phyloP scores from a whole-genome alignment of 805 yeast species.

The Kuraishia floccosa region DNA sequence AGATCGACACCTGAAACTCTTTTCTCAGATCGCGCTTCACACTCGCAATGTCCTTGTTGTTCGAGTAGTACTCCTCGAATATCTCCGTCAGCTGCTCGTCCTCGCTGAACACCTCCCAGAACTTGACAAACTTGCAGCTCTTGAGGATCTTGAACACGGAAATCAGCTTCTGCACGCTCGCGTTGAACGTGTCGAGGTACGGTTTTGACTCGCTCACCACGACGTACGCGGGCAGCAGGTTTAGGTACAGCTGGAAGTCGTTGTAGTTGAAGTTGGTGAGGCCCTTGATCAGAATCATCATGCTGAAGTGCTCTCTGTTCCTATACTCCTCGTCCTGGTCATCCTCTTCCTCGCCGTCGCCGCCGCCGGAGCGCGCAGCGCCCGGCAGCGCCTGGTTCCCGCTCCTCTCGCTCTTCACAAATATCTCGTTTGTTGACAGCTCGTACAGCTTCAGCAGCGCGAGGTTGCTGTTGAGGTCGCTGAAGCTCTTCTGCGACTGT shows the following conservation, averaged over 20 bases:
- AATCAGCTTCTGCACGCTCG: slow-evolving; percentile 4
- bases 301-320: slow-evolving; percentile 25
- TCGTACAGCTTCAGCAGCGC: slow-evolving; percentile 33
- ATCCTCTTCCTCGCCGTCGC: slow-evolving; percentile 19
- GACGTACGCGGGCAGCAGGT: slow-evolving; percentile 27
- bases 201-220: slow-evolving; percentile 4
- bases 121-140: slow-evolving; percentile 4
- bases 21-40: slow-evolving; percentile 4
- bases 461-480: slow-evolving; percentile 30
- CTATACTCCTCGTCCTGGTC: slow-evolving; percentile 17
- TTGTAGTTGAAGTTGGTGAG: slow-evolving; percentile 25
- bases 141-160: slow-evolving; percentile 3
- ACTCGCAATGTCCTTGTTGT: slow-evolving; percentile 1
- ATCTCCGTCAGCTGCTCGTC: slow-evolving; percentile 3
- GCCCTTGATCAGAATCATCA: slow-evolving; percentile 27
- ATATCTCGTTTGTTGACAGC: slow-evolving; percentile 15
- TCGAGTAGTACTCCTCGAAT: slow-evolving; percentile 2
- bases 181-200: slow-evolving; percentile 6
- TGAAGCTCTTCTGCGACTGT: slow-evolving; percentile 24
- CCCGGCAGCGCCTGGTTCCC: too few relatives aligned
- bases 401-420: too few relatives aligned
- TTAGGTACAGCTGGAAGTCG: slow-evolving; percentile 31
- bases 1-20: slow-evolving; percentile 4
- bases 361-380: slow-evolving; percentile 17
- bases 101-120: slow-evolving; percentile 4